Base-by-base conservation (phyloP, 495 filamentous ascomycete species). In the Penicillium soppii region DNA sequence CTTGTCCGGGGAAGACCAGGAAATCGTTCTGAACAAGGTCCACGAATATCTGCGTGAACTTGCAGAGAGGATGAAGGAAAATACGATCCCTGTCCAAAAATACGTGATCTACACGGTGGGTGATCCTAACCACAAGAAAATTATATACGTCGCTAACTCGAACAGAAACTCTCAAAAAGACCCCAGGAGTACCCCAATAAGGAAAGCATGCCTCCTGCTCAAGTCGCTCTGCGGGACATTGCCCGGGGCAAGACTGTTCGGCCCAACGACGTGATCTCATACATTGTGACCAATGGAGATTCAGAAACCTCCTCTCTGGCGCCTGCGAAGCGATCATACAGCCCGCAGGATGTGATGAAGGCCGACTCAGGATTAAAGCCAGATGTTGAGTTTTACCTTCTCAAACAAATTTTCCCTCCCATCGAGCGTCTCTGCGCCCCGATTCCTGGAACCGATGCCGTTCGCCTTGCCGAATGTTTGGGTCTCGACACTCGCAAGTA, bases 401-500 rank as follows among this genome's bases (percentile, higher is more conserved):
- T 90, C 70, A 98, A 98, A 75, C 94, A 98, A 66, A 96, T 98
- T 45, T 94, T 98, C 72, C 94, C 94, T 5, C 94, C 95, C 2
- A 95, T 98, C 47, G 94, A 98, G 74, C 91, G 94, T 80, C 83
- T 98, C 22, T 98, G 94, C 66, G 95, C 91, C 38, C 95, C 94
- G 33, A 96, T 98, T 52, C 82, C 84, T 25, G 92, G 94, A 38
- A 98, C 94, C 12, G 90, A 95, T 58, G 84, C 91, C 32, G 76
- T 87, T 7, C 86, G 90, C 50, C 80, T 98, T 2, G 94, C 94
- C 7, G 91, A 95, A 64, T 95, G 92, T 61, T 82, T 98, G 25
- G 94, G 94, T 26, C 85, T 98, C 21, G 94, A 98, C 66, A 81
- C 86, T 22, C 82, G 83, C 50, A 95, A 94, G 62, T 97, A 97